Percentiles rank a stretch among this genome's conserved stretches.
These are phyloP conservation scores for Schizonepeta tenuifolia DNA, from an alignment of 257 asterid genomes.

Conservation along the genomic window DNA sequence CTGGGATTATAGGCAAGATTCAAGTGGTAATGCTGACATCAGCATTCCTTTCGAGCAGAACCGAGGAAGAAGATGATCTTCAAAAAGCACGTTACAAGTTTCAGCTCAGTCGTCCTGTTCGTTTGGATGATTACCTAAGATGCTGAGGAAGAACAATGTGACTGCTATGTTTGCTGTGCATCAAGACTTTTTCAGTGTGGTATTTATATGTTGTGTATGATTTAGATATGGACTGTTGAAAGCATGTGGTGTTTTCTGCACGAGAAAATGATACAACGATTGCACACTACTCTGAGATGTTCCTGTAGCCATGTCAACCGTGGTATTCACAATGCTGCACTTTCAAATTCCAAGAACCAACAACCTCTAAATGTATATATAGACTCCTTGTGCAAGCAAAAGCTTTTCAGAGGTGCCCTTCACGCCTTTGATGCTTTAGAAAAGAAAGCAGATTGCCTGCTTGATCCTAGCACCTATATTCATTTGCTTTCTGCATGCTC, in stretches of 20 bases:
- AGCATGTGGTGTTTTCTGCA: constrained; percentile 7
- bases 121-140: constrained; percentile 19
- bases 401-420: constrained; percentile 55
- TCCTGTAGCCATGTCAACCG: constrained; percentile 26
- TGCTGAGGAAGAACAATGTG: constrained; percentile 26
- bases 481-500: constrained; percentile 62
- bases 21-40: constrained; percentile 30
- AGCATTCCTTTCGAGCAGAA: constrained; percentile 31
- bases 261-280: constrained; percentile 48
- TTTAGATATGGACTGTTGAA: constrained; percentile 19
- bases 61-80: constrained; percentile 26
- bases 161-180: background rate
- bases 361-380: constrained; percentile 49
- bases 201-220: no score
- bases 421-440: constrained; percentile 50
- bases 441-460: constrained; percentile 34
- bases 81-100: constrained; percentile 33
- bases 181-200: no score
- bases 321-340: constrained; percentile 27
- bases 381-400: constrained; percentile 62
- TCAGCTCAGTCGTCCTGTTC: constrained; percentile 12
- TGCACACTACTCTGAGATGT: constrained; percentile 31
- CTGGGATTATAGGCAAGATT: background rate
- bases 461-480: constrained; percentile 59
- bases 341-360: constrained; percentile 36